Base-by-base conservation (phyloP, 2,329 filamentous ascomycete genomes). In the Aspergillus viridinutans region DNA sequence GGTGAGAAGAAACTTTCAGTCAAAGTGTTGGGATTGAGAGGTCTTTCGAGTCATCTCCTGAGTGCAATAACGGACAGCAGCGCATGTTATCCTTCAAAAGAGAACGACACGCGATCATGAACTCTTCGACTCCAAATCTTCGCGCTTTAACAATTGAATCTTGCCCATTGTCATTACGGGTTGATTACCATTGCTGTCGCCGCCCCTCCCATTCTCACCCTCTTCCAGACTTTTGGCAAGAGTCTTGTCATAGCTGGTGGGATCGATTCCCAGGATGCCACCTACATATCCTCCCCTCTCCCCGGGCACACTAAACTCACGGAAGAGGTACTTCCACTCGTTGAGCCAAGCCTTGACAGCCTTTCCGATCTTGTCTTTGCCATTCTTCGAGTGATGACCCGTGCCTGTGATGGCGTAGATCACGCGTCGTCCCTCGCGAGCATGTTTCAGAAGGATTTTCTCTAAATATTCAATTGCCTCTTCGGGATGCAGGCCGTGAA, bases 281-380 rank as follows among this genome's bases (percentile, higher is more conserved):
- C 85, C 85, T 23, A 86, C 81, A 47, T 94, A 78, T 20, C 77
- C 93, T 58, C 92, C 92, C 77, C 91, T 85, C 74, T 97, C 94
- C n/a, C 93, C 93, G 2, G 92, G 92, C 9, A 97, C 92, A 40
- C 90, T 94, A 75, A 99, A 99, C 75, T 99, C 94, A 54, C 93
- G 88, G 76, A 93, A 99, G 0, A 90, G 89, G 71, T 97, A 99
- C 61, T 90, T 86, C 92, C 92, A 96, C 72, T 97, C 93, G 70
- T 93, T 95, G 55, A 99, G 79, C 77, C 95, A 97, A 64, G 84
- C 86, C 54, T 94, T 88, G 60, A 97, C 87, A 1, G 92, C 92
- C 76, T 96, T 96, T 70, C 93, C 93, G 38, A 99, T 90, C 77
- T 99, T 99, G 76, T 99, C 94, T 74, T 97, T 97, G 67, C 94